Evolutionary conservation across 2,329 filamentous ascomycete species (phyloP), one percentile per base, ranked within the genome.

Genomic region (Apiospora saccharicola): DNA sequence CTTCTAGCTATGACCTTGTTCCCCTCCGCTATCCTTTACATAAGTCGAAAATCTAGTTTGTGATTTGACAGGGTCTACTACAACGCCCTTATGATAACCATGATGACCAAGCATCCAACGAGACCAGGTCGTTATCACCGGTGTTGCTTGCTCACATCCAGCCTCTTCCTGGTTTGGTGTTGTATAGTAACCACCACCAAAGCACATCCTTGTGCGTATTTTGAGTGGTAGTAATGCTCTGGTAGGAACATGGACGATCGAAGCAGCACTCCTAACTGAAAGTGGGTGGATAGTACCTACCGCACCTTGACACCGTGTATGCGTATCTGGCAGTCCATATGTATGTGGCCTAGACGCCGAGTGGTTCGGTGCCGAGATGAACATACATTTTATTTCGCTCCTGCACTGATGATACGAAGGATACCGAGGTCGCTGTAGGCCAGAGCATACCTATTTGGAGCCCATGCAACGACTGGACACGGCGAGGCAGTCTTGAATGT

Each of bases 381-480:
- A 46, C 3, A 24, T 16, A 47, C 2, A 4, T 4, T 74, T 73
- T 79, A 85, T 76, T 85, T 86, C 71, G 82, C 81, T 68, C 86
- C 86, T 30, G 81, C 77, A 75, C 90, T 89, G 49, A 94, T 85
- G 72, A 95, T 93, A 77, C 92, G 90, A 72, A 95, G 81, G 69
- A 88, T 88, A 0, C 91, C 91, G 47, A 90, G 82, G 78, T 95
- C 93, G 70, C 90, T 90, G 79, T 94, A 95, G 1, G 93, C 93
- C 73, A 96, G 82, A 75, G 89, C 90, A 80, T 95, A 95, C 72
- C 90, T 87, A 57, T 88, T 91, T 2, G 93, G 93, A 75, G 94
- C 92, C 93, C 93, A 95, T 3, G 91, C 89, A 10, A 95, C 91
- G 14, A 93, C 87, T 1, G 90, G 89, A 71, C 89, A 90, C 16